Evolutionary conservation across 2,329 filamentous ascomycete species (phyloP).

Genomic region (Beauveria caledonica): DNA sequence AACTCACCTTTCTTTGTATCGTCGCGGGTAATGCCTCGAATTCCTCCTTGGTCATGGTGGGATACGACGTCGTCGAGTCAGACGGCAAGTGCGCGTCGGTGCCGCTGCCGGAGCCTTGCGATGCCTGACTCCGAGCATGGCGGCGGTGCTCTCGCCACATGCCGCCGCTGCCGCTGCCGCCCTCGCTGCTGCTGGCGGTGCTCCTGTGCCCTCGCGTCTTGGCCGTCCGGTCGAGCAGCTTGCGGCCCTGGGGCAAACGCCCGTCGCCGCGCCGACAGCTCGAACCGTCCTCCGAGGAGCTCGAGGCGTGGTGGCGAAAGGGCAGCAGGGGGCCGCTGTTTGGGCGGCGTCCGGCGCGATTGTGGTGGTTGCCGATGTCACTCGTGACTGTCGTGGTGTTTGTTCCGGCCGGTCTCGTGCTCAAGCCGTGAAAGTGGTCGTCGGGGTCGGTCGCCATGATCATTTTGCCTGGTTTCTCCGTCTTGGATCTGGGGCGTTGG

Average conservation of each 20-base stretch:
- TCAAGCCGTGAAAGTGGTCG: not conserved
- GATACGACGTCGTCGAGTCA: not conserved
- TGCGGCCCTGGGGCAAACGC: not conserved
- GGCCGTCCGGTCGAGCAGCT: constrained; percentile 7
- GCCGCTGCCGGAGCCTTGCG: constrained; percentile 7
- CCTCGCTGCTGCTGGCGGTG: not conserved
- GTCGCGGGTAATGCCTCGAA: constrained; percentile 14
- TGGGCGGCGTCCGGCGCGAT: not conserved
- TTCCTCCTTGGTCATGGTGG: constrained; percentile 13
- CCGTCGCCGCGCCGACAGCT: not conserved
- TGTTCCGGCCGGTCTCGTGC: not conserved
- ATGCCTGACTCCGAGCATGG: not conserved
- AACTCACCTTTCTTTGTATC: constrained; percentile 17
- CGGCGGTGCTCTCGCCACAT: not conserved
- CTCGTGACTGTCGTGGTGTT: constrained; percentile 4
- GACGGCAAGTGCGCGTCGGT: not conserved
- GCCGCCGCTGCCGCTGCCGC: not conserved
- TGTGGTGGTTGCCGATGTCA: not conserved
- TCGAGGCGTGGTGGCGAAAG: constrained; percentile 3
- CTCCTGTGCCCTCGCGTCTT: not conserved
- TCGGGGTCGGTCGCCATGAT: not conserved
- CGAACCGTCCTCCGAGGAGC: constrained; percentile 4
- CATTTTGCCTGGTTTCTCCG: too few relatives aligned
- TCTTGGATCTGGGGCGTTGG: not conserved
- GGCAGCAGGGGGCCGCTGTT: constrained; percentile 4